Conservation (phyloP, 495 filamentous ascomycete species). For the Podospora tetraspora region DNA sequence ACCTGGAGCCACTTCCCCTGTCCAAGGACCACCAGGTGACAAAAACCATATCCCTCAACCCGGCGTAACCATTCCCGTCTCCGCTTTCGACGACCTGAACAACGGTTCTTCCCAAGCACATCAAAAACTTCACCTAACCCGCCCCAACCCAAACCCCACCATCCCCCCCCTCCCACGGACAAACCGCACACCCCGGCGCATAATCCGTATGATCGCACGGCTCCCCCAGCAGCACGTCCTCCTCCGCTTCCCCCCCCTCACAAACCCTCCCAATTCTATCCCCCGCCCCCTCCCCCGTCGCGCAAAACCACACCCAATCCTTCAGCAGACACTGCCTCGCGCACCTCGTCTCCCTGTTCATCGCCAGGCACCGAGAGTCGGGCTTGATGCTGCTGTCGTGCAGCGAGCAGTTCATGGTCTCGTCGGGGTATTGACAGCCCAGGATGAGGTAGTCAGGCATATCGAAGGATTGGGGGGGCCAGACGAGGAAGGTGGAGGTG, state of each 20-base stretch:
- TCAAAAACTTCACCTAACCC: not conserved
- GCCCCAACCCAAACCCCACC: conserved; percentile 4
- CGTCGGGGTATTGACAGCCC: conserved; percentile 26
- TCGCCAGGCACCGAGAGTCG: conserved; percentile 8
- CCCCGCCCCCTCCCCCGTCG: not conserved
- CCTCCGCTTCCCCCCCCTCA: conserved; percentile 9
- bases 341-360: conserved; percentile 17
- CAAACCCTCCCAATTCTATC: conserved; percentile 47
- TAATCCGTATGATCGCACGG: conserved; percentile 25
- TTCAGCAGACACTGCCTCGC: conserved; percentile 19
- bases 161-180: conserved; percentile 5
- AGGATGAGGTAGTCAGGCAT: conserved; percentile 29
- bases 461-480: conserved; percentile 15
- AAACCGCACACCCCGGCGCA: conserved; percentile 15
- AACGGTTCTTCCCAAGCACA: not conserved
- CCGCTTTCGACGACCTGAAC: not conserved
- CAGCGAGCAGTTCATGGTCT: conserved; percentile 6
- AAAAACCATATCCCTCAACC: no score
- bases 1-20: no score
- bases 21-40: no score
- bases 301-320: conserved; percentile 22
- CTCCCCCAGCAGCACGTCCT: conserved; percentile 13
- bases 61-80: not conserved
- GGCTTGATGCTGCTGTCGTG: conserved; percentile 16
- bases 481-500: conserved; percentile 11